Conservation (phyloP, 225 moss, liverwort and hornwort genomes). For the Physcomitrellopsis africana region DNA sequence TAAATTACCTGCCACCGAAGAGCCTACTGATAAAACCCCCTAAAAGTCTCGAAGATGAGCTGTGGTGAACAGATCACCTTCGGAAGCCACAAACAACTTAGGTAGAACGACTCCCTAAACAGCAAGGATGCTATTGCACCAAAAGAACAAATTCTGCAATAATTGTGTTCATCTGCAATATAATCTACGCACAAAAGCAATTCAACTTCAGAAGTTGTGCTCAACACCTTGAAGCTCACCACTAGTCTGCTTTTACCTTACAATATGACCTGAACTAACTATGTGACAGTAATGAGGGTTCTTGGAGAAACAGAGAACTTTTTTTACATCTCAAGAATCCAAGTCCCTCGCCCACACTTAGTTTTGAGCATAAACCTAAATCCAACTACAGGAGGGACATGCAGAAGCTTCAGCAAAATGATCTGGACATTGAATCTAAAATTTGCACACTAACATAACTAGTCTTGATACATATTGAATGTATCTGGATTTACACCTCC, state of each 20-base stretch:
- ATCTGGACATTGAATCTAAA: slow-evolving; percentile 25
- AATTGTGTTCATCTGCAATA: too few species aligned
- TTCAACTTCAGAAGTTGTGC: background rate
- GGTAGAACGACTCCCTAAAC: too few species aligned
- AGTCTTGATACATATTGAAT: background rate
- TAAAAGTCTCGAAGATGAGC: too few species aligned
- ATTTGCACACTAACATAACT: slow-evolving; percentile 18
- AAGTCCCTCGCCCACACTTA: slow-evolving; percentile 22
- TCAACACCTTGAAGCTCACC: background rate
- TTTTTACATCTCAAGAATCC: slow-evolving; percentile 5
- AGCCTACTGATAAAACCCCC: too few species aligned
- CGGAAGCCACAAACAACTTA: too few species aligned
- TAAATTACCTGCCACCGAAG: too few species aligned
- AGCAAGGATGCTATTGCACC: too few species aligned
- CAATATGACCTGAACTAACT: slow-evolving; percentile 6
- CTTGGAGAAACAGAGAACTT: slow-evolving; percentile 8
- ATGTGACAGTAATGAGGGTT: slow-evolving; percentile 6
- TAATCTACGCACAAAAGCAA: background rate
- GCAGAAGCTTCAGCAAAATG: slow-evolving; percentile 21
- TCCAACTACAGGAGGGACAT: slow-evolving; percentile 11
- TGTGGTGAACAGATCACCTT: too few species aligned
- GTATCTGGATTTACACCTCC: slow-evolving; percentile 16
- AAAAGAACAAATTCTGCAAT: too few species aligned
- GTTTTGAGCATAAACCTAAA: slow-evolving; percentile 25
- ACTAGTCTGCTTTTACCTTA: background rate